phyloP scores from a whole-genome alignment of 345 rosid species.

The Eucalyptus erythrocorys region DNA sequence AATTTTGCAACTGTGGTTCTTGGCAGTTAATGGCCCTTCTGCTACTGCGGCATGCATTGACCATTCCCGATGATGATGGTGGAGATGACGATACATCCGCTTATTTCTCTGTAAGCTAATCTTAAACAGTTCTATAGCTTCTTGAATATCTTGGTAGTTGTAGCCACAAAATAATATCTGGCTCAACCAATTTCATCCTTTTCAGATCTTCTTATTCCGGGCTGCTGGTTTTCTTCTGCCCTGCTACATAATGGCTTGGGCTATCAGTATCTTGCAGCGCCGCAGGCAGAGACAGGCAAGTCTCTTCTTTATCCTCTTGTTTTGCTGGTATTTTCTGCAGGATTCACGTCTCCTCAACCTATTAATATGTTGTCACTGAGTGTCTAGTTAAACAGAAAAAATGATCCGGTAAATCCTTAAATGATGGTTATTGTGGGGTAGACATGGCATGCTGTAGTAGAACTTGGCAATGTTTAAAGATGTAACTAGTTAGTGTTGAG shows the following conservation, averaged over 20 bases:
- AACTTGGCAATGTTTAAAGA: background rate
- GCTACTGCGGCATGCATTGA: slow-evolving; percentile 65
- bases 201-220: slow-evolving; percentile 78
- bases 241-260: slow-evolving; percentile 56
- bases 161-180: background rate
- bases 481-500: background rate
- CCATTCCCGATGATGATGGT: slow-evolving; percentile 50
- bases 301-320: background rate
- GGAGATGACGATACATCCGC: slow-evolving; percentile 56
- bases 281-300: slow-evolving; percentile 42
- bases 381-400: background rate
- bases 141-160: background rate
- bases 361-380: background rate
- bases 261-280: slow-evolving; percentile 38
- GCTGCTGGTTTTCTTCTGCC: slow-evolving; percentile 65
- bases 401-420: background rate
- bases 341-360: background rate
- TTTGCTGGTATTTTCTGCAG: background rate
- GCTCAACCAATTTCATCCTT: background rate
- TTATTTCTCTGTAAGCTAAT: slow-evolving; percentile 61
- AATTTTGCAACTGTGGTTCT: background rate
- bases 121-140: background rate
- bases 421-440: background rate
- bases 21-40: slow-evolving; percentile 78
- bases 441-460: background rate